Evolutionary conservation across 345 rosid species (phyloP).

Genomic region (Schrenkiella parvula): DNA sequence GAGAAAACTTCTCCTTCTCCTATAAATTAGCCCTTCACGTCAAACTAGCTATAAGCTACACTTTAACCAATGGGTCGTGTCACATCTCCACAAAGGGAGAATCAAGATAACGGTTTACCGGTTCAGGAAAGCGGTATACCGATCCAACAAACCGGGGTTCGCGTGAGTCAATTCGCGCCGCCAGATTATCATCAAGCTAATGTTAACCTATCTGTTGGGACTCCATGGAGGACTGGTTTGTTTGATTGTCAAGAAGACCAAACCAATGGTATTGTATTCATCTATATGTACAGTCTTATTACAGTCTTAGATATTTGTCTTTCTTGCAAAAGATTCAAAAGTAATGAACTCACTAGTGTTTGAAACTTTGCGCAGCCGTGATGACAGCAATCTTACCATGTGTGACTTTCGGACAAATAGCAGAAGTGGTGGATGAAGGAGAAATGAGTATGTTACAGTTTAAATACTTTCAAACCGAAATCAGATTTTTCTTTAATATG

Average conservation of each 20-base stretch:
- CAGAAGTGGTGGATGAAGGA: constrained; percentile 49
- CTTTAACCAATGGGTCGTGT: constrained; percentile 29
- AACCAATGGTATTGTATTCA: constrained; percentile 40
- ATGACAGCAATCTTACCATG: constrained; percentile 41
- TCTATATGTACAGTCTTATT: background rate
- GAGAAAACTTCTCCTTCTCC: background rate
- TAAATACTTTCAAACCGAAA: background rate
- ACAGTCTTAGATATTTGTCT: background rate
- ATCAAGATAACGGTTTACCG: constrained; percentile 11
- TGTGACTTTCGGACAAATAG: constrained; percentile 48
- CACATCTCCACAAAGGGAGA: constrained; percentile 12
- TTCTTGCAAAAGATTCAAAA: background rate
- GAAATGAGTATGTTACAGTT: constrained; percentile 36
- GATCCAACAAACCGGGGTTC: constrained; percentile 19
- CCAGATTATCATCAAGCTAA: constrained; percentile 28
- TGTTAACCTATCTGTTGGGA: constrained; percentile 28
- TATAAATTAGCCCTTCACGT: constrained; percentile 15
- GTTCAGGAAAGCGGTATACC: constrained; percentile 18
- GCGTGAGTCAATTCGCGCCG: constrained; percentile 11
- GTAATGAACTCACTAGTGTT: background rate
- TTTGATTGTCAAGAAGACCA: constrained; percentile 40
- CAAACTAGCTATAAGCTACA: constrained; percentile 1
- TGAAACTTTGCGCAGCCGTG: constrained; percentile 30
- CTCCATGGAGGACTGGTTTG: constrained; percentile 44
- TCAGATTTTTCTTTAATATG: background rate